Base-by-base conservation (phyloP, 2,329 filamentous ascomycete genomes). In the Aspergillus versicolor region DNA sequence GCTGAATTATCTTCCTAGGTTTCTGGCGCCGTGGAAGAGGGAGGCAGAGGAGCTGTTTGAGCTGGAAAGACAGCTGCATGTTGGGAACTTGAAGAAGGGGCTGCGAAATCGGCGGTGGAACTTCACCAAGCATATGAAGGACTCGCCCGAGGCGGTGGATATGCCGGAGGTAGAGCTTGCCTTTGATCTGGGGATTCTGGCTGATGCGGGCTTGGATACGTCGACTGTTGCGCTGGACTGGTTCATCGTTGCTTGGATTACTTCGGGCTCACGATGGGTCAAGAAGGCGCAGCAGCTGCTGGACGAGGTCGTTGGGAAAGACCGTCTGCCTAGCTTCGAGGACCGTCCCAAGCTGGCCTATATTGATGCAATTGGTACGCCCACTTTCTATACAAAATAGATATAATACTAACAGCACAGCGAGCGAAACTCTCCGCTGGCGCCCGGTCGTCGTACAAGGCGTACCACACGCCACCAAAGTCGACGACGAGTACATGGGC, bases 401-500 rank as follows among this genome's bases (percentile, higher is more conserved):
- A 19, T 19, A 34, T 19, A n/a, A 0, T 43, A 32, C 44, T 46
- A 6, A 46, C 44, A 34, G 5, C 12, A 34, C 32, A 49, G 48
- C 48, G 13, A 51, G 48, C 48, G 48, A 51, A 27, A 51, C 48
- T 38, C 48, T 51, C n/a, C 48, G 48, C 7, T 51, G 48, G 48
- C 48, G 48, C 24, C 48, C 48, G 7, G 48, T 51, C 9, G 48
- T 51, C 2, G 48, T 51, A 8, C 8, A n/a, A 11, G 48, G 48
- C 12, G 48, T 51, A 8, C 48, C 48, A 4, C 48, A 51, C 38
- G 42, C 32, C 17, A 51, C 48, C 15, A 51, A 51, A 22, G 19
- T n/a, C 19, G 22, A 42, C 7, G 48, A 51, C 12, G 22, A 21
- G 15, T 51, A 51, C 24, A 51, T 42, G 48, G 48, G 48, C 38